Evolutionary conservation across 2,329 filamentous ascomycete genomes (phyloP), one percentile per base, ranked within the genome.

Genomic region (Sarocladiaceae sp.): DNA sequence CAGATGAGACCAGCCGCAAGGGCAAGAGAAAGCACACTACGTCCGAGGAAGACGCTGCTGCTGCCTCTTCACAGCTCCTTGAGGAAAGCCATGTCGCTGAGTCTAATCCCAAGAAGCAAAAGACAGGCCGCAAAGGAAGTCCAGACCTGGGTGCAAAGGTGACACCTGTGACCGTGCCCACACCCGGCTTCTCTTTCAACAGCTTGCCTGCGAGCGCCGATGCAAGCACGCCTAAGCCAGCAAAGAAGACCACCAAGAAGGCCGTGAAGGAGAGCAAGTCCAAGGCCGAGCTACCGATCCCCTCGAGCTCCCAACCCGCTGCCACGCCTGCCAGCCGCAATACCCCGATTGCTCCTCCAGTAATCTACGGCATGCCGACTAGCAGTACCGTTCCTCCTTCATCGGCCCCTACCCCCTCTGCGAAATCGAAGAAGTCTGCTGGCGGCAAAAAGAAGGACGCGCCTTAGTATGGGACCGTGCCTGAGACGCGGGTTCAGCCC

Each of bases 91-190:
- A 56, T 32, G 59, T 59, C 6, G 60, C 61, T 3, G 54, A 58
- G n/a, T n/a, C 64, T 48, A 72, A 71, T 55, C 58, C 67, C 18
- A 66, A 67, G 55, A 62, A 66, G 52, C 65, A 64, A 46, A 66
- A 63, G 52, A 61, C 58, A 29, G 52, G 50, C 33, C 55, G 59
- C 43, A 45, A 34, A 27, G 56, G 51, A 16, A 66, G 63, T 51
- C 61, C 58, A 4, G 63, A 63, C 35, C 53, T 64, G 7, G 61
- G 62, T 51, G 64, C 62, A 4, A 58, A 59, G 6, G 48, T 65
- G 2, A 54, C 53, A 6, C 56, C 64, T 16, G 64, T 64, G 2
- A 50, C 48, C 3, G 35, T 65, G 3, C 61, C 60, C 15, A 52
- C 44, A 12, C 47, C 50, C 9, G 35, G 48, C 26, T 53, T 26